Evolutionary conservation across 192 early-diverging fungal species (phyloP), one percentile per base, ranked within the genome.

Genomic region (Backusella macrospora): DNA sequence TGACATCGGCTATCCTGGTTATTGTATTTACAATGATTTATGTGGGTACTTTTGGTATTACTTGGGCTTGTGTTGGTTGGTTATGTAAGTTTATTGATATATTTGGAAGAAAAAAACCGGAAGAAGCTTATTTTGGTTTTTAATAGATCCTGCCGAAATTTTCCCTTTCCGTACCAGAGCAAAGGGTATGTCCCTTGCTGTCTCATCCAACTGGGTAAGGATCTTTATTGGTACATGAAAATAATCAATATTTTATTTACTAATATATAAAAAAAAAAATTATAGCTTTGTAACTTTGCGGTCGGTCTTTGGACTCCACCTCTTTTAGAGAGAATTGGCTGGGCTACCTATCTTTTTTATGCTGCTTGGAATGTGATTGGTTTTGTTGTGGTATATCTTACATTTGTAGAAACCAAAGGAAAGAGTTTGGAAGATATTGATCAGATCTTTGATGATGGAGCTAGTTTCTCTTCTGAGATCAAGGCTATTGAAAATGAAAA

Each of bases 161-260:
- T 96, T 90, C 81, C 94, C 95, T 16, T 87, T 95, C 69, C 90
- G 90, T 44, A 84, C 94, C 47, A 91, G 96, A 45, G 86, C 93
- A 68, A 96, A 96, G 84, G 94, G 90, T 26, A 87, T 92, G 68
- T 90, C 91, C 12, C 73, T 94, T 10, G 86, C 91, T 8, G 95
- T 93, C 13, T 88, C 93, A 2, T 87, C 94, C 67, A 96, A 97
- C 85, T 97, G 95, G 95, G 77, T 90, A 45, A 64, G 62, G 29
- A 34, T 34, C 29, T 34, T 34, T 34, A 34, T 34, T 34, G 2
- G 0, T 34, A 34, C 29, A 34, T 0, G 29, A 34, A 2, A 34
- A 34, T 34, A 34, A 34, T 2, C 29, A 34, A 34, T 34, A 34
- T 34, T 34, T 34, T 34, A 14, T 42, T 34, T 48, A 23, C 23